phyloP scores from a whole-genome alignment of 345 rosid genomes.

The Turritis glabra region DNA sequence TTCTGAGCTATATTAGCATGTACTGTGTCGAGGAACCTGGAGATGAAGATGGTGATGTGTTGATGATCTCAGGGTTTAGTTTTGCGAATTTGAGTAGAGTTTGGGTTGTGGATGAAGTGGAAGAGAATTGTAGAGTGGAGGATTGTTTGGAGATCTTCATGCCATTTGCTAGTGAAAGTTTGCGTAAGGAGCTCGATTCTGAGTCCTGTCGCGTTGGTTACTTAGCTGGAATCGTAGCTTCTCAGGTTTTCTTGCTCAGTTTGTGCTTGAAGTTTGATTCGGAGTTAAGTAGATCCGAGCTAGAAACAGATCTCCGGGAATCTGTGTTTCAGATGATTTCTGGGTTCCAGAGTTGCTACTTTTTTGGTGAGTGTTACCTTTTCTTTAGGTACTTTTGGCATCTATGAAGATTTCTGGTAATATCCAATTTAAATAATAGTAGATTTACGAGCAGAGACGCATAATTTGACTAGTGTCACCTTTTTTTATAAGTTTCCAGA shows the following conservation, averaged over 20 bases:
- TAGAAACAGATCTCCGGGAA: constrained; percentile 47
- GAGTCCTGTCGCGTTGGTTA: constrained; percentile 47
- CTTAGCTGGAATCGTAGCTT: constrained; percentile 73
- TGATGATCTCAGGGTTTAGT: constrained; percentile 43
- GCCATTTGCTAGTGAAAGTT: constrained; percentile 48
- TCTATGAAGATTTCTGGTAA: constrained; percentile 2
- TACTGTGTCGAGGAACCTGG: constrained; percentile 27
- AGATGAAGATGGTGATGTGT: constrained; percentile 39
- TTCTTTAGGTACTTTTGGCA: background rate
- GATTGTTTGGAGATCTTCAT: constrained; percentile 53
- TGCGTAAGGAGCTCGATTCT: constrained; percentile 40
- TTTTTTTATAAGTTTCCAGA: background rate
- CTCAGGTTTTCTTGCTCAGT: constrained; percentile 56
- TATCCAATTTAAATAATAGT: background rate
- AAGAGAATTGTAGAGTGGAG: constrained; percentile 34
- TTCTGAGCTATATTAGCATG: constrained; percentile 53
- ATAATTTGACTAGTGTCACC: background rate
- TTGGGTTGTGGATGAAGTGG: constrained; percentile 58
- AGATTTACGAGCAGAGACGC: background rate
- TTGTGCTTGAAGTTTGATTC: constrained; percentile 56
- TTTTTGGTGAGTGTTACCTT: constrained; percentile 50
- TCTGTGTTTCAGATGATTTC: constrained; percentile 47
- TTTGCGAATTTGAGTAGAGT: constrained; percentile 53
- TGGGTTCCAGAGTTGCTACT: constrained; percentile 54
- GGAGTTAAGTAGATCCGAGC: constrained; percentile 31